A percentile compares a stretch with the other conserved stretches of the same genome.
Conservation (phyloP, 129 eudicot species). For the Centrapalus pauciflorus region DNA sequence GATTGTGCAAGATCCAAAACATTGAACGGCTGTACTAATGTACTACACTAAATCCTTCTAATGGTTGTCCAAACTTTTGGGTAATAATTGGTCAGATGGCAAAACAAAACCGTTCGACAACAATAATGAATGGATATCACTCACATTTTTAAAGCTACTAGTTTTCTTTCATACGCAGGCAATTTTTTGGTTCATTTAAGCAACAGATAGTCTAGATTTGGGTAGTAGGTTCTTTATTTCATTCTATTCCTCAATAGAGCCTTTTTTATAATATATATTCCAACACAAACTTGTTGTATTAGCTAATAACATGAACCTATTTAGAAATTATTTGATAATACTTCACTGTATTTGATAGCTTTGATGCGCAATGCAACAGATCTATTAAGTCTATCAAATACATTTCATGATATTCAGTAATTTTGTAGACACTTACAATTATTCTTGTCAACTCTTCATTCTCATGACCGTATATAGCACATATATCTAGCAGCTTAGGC, state of each 20-base stretch:
- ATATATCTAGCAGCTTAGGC: conserved; percentile 87
- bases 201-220: background rate
- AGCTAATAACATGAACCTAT: background rate
- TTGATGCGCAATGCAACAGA: background rate
- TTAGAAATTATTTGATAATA: background rate
- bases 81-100: background rate
- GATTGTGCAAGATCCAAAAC: no score
- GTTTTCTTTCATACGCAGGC: background rate
- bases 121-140: background rate
- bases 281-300: background rate
- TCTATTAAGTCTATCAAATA: background rate
- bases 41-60: no score
- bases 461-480: conserved; percentile 90
- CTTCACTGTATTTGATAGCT: background rate
- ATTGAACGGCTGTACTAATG: no score
- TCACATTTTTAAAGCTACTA: background rate
- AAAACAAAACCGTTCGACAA: background rate
- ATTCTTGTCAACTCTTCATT: conserved; percentile 78
- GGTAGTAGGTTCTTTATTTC: no score
- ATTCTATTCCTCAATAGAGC: background rate
- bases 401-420: background rate
- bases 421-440: conserved; percentile 54
- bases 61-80: background rate
- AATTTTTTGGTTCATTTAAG: background rate
- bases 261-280: background rate